Conservation (phyloP, 1,284 basidiomycete genomes). For the Trichosporon faecale region DNA sequence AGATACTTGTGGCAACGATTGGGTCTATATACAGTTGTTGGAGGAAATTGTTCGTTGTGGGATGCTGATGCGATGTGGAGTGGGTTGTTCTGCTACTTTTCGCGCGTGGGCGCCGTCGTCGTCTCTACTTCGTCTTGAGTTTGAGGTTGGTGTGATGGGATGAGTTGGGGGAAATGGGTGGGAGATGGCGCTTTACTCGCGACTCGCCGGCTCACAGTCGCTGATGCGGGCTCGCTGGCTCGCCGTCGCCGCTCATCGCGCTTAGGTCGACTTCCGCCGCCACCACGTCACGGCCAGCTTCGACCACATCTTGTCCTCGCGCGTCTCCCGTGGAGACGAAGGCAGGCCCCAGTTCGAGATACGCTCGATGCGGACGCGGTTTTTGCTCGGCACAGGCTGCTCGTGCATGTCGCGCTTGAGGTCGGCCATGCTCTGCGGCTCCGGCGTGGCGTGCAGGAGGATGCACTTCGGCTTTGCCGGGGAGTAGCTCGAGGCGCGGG, state of each 20-base stretch:
- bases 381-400: background rate
- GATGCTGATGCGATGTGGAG: no score
- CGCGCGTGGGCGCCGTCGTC: no score
- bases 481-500: background rate
- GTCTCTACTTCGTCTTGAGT: no score
- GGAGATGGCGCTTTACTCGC: no score
- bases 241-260: background rate
- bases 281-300: background rate
- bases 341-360: background rate
- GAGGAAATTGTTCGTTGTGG: no score
- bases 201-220: no score
- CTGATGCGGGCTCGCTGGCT: no score
- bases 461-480: background rate
- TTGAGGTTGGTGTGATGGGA: no score
- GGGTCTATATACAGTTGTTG: no score
- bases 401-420: background rate
- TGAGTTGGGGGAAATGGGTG: no score
- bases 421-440: background rate
- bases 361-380: conserved; percentile 1
- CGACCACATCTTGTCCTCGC: background rate
- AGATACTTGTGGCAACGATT: no score
- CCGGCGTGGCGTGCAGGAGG: background rate
- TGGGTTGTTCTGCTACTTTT: background rate
- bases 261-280: background rate
- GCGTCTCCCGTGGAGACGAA: background rate